Evolutionary conservation across 805 yeast genomes (phyloP), one percentile per base, ranked within the genome.

Genomic region (Zygotorulaspora danielsina): DNA sequence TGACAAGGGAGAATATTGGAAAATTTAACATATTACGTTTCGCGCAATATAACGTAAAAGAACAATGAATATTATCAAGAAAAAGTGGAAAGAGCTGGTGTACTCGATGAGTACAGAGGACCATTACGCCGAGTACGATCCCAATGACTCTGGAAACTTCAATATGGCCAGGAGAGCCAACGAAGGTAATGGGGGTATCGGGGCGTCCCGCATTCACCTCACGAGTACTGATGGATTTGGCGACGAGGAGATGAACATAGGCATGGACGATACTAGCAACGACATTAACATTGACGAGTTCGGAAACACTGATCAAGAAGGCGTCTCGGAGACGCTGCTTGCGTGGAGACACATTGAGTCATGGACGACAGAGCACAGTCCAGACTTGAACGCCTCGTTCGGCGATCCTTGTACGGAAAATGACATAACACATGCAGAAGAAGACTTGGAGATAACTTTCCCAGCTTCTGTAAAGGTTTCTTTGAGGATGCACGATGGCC

Each of bases 301-400:
- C 13, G 43, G 44, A 9, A 34, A 36, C 27, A 29, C 39, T 15
- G 45, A 46, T 19, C 51, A 55, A 12, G 83, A 78, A 31, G 95
- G 94, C 34, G 81, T 84, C 18, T 79, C 90, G 38, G 86, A 89
- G 46, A 69, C 75, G 2, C 70, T 81, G 25, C 74, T 79, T 16
- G 84, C 96, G 9, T 90, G 97, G 97, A 75, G 84, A 46, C 89
- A 89, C 54, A 79, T 90, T 42, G 90, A 85, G 50, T 69, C 77
- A 13, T 90, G 97, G 96, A 69, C 90, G 13, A 72, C 75, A 24
- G 76, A 77, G 40, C 74, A 86, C 61, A 82, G 81, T 48, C 84
- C 93, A 1, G 98, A 90, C 63, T 68, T 93, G 41, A 75, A 72
- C 44, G 89, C 85, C 41, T 79, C 93, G 35, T 65, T 90, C 46